These are phyloP conservation scores for Bonia amplexicaulis DNA, from an alignment of 176 grass and related monocot genomes.

Conservation along the genomic window DNA sequence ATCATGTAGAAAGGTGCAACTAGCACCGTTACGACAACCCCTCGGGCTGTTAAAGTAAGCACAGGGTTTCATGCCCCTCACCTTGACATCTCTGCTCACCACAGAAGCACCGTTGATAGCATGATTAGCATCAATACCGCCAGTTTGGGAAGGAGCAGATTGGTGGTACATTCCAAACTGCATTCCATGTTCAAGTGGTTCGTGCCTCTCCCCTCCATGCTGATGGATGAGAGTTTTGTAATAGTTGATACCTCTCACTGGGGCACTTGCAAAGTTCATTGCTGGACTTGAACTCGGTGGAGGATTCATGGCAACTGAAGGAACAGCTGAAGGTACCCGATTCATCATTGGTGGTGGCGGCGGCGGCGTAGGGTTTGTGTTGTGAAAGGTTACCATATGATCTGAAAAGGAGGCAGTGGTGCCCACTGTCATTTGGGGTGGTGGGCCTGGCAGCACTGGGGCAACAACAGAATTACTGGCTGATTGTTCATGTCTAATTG, in stretches of 20 bases:
- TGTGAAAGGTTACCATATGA: conserved; percentile 23
- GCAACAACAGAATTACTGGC: conserved; percentile 32
- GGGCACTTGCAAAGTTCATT: conserved; percentile 25
- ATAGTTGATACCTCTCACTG: conserved; percentile 52
- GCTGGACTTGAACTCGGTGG: conserved; percentile 26
- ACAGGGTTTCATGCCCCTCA: conserved; percentile 63
- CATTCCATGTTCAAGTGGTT: conserved; percentile 21
- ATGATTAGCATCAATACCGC: conserved; percentile 12
- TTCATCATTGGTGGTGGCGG: conserved; percentile 39
- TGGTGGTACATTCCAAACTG: conserved; percentile 49
- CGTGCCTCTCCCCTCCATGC: conserved; percentile 79
- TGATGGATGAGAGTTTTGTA: conserved; percentile 82
- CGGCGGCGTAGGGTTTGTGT: conserved; percentile 7
- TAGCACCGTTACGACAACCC: conserved; percentile 77
- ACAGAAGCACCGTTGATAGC: conserved; percentile 3
- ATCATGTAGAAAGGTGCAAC: conserved; percentile 80
- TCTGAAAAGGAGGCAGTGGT: conserved; percentile 14
- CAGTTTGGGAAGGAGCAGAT: conserved; percentile 11
- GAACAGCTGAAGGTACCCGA: conserved; percentile 25
- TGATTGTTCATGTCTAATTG: conserved; percentile 39
- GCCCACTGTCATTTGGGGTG: conserved; percentile 11
- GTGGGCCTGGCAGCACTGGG: conserved; percentile 27
- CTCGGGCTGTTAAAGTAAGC: conserved; percentile 73
- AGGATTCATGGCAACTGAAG: conserved; percentile 31
- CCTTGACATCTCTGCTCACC: conserved; percentile 38